phyloP scores from a whole-genome alignment of 345 rosid species.

The Sonneratia caseolaris region DNA sequence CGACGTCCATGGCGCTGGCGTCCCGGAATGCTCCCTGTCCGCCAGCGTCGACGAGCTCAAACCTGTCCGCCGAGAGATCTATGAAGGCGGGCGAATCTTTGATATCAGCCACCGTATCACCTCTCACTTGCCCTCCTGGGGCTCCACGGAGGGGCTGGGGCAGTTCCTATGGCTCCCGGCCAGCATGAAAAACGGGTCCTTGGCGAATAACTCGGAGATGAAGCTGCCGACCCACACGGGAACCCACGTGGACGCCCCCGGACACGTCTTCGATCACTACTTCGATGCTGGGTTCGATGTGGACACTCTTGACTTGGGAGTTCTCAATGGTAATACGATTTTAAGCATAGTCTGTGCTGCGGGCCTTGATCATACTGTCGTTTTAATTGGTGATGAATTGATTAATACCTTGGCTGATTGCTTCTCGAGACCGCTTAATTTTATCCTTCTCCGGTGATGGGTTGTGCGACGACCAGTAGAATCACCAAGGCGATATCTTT shows the following conservation, averaged over 20 bases:
- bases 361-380: not conserved
- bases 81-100: constrained; percentile 26
- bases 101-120: constrained; percentile 35
- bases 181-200: constrained; percentile 83
- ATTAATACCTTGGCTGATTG: not conserved
- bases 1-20: constrained; percentile 9
- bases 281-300: constrained; percentile 83
- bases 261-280: constrained; percentile 64
- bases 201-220: constrained; percentile 63
- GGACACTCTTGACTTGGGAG: constrained; percentile 71
- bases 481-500: not conserved
- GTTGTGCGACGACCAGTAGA: not conserved
- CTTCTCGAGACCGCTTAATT: not conserved
- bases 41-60: constrained; percentile 3
- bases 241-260: constrained; percentile 88
- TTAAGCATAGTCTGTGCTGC: not conserved
- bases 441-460: not conserved
- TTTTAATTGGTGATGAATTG: not conserved
- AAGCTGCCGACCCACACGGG: constrained; percentile 74
- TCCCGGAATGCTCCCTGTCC: constrained; percentile 7
- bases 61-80: constrained; percentile 22
- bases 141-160: constrained; percentile 28
- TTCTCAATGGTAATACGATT: constrained; percentile 16
- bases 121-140: constrained; percentile 26
- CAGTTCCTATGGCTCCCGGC: constrained; percentile 24